Conservation (phyloP, 164 flowering plant genomes). For the Magnolia officinalis region DNA sequence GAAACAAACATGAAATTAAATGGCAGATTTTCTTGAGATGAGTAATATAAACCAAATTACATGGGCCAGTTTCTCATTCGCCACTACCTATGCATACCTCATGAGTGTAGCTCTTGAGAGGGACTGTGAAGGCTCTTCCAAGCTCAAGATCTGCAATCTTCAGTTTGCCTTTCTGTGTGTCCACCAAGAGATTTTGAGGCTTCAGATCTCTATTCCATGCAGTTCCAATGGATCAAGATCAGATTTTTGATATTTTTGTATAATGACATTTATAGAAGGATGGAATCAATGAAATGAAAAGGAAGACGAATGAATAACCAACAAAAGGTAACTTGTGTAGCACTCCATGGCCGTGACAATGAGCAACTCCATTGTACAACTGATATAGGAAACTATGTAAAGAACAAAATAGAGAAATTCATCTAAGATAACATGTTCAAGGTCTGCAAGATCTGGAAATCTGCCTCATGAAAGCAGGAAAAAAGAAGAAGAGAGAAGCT, state of each 20-base stretch:
- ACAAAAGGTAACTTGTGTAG: conserved; percentile 46
- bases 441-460: no score
- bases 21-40: no score
- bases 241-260: no score
- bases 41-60: not conserved
- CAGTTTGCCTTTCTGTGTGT: conserved; percentile 76
- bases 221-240: not conserved
- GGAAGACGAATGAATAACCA: not conserved
- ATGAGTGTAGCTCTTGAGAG: conserved; percentile 94
- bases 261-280: no score
- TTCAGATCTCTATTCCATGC: conserved; percentile 63
- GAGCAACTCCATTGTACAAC: conserved; percentile 89
- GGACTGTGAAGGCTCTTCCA: conserved; percentile 90
- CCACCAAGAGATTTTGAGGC: conserved; percentile 92
- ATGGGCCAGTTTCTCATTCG: not conserved
- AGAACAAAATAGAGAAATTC: not conserved
- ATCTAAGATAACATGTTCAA: not conserved
- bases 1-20: not conserved
- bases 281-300: not conserved
- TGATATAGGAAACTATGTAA: conserved; percentile 76
- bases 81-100: conserved; percentile 56
- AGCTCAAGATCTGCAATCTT: conserved; percentile 98
- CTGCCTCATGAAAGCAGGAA: no score
- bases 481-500: no score
- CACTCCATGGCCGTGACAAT: conserved; percentile 89